phyloP scores from a whole-genome alignment of 495 filamentous ascomycete species.

The Parmelia sp. region DNA sequence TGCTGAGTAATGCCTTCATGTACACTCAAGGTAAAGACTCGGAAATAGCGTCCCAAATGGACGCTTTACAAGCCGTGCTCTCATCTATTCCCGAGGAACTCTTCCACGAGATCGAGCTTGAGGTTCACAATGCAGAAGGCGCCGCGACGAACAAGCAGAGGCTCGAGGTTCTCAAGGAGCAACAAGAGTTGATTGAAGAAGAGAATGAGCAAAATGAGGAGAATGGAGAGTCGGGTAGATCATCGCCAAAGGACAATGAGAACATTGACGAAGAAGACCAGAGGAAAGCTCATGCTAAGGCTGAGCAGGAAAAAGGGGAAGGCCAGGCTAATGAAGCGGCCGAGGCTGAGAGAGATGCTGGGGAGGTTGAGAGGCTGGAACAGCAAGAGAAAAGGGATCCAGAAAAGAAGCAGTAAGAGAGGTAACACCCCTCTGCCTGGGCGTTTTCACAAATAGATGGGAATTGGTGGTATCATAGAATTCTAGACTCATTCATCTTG shows the following conservation, averaged over 20 bases:
- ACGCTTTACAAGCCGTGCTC: constrained; percentile 84
- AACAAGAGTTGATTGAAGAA: constrained; percentile 96
- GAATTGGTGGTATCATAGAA: constrained; percentile 6
- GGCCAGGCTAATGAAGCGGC: constrained; percentile 38
- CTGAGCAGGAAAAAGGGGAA: constrained; percentile 28
- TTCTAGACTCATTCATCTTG: constrained; percentile 13
- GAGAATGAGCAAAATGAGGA: constrained; percentile 86
- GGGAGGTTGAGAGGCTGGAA: constrained; percentile 34
- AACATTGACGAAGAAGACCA: constrained; percentile 66
- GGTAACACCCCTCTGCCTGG: background rate
- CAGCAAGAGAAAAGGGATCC: background rate
- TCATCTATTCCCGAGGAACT: constrained; percentile 95
- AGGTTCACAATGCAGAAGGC: constrained; percentile 94
- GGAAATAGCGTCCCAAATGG: constrained; percentile 84
- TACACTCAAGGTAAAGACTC: constrained; percentile 85
- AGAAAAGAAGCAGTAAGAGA: background rate
- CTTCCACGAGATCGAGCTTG: constrained; percentile 98
- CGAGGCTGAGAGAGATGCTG: constrained; percentile 41
- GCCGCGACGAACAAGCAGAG: constrained; percentile 98
- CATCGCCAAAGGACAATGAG: constrained; percentile 62
- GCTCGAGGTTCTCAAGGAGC: constrained; percentile 97
- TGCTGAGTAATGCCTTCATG: constrained; percentile 95
- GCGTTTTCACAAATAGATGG: background rate
- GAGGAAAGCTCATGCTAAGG: constrained; percentile 26
- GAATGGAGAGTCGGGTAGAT: constrained; percentile 51